Evolutionary conservation across 345 rosid genomes (phyloP).

Genomic region (Arabidopsis thaliana): TAIR10.1 NC_003076.8:5158501-5159000

Average conservation of each 20-base stretch:
- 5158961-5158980: constrained; percentile 52
- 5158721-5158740: constrained; percentile 59
- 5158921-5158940: constrained; percentile 92
- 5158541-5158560: constrained; percentile 70
- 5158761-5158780: constrained; percentile 53
- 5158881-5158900: constrained; percentile 96
- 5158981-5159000: constrained; percentile 22
- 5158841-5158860: constrained; percentile 21
- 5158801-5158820: not conserved
- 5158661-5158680: constrained; percentile 53
- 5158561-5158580: constrained; percentile 62
- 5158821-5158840: not conserved
- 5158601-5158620: constrained; percentile 47
- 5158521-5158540: constrained; percentile 70
- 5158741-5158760: constrained; percentile 91
- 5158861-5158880: constrained; percentile 62
- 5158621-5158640: constrained; percentile 45
- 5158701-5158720: constrained; percentile 52
- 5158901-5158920: constrained; percentile 93
- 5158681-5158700: constrained; percentile 58
- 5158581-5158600: constrained; percentile 55
- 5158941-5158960: constrained; percentile 94
- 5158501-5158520: constrained; percentile 91
- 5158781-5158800: constrained; percentile 11
- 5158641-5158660: constrained; percentile 47